Evolutionary conservation across 1,139 yeast species (phyloP).

Genomic region (Diutina rugosa): DNA sequence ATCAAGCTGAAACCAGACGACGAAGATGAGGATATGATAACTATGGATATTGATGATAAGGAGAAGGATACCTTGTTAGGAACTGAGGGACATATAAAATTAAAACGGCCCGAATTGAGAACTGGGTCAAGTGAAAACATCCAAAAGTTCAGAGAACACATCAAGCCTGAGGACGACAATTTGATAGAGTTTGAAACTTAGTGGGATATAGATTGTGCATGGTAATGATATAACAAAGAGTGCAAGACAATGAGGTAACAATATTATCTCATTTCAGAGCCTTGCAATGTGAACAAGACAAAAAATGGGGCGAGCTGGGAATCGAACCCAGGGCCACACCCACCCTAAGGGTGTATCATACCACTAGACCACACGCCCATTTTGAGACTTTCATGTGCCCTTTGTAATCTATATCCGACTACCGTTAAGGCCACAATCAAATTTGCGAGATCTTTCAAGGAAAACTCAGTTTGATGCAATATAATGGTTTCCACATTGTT

Average conservation of each 20-base stretch:
- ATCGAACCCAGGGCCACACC: not conserved
- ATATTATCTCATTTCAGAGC: too few species aligned
- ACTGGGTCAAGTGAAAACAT: slow-evolving; percentile 4
- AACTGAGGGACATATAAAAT: slow-evolving; percentile 22
- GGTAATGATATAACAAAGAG: not conserved
- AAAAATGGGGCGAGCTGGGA: not conserved
- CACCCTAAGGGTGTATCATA: not conserved
- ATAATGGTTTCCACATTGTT: too few species aligned
- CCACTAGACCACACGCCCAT: not conserved
- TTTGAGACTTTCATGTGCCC: too few species aligned
- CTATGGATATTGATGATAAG: slow-evolving; percentile 31
- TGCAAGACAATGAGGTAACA: too few species aligned
- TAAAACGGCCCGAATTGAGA: not conserved
- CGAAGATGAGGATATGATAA: slow-evolving; percentile 33
- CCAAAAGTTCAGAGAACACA: not conserved
- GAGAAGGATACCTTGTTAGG: slow-evolving; percentile 35
- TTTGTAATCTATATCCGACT: too few species aligned
- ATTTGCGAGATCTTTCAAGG: too few species aligned
- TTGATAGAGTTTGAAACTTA: slow-evolving; percentile 12
- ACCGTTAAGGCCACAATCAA: too few species aligned
- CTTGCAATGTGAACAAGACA: not conserved
- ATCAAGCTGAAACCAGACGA: slow-evolving; percentile 18
- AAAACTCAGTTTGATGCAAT: too few species aligned
- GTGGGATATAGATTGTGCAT: not conserved
- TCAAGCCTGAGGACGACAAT: slow-evolving; percentile 4